Percentiles rank a stretch among this genome's conserved stretches.
These are phyloP conservation scores for Globisporangium lucens DNA, from an alignment of 352 stramenopile genomes.

Conservation along the genomic window DNA sequence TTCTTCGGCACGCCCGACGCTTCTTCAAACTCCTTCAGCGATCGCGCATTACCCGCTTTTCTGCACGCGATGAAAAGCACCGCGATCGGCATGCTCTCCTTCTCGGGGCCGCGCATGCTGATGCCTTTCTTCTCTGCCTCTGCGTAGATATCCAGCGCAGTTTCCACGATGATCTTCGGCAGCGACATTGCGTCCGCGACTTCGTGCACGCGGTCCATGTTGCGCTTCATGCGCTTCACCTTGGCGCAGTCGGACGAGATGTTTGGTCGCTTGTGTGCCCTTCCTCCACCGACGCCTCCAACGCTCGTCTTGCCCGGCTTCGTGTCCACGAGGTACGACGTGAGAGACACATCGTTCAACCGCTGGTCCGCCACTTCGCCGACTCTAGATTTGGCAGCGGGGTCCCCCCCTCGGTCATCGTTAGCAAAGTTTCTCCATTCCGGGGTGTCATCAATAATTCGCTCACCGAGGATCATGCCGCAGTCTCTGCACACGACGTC, in stretches of 20 bases:
- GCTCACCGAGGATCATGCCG: conserved; percentile 85
- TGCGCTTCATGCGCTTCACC: conserved; percentile 65
- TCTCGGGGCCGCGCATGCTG: conserved; percentile 59
- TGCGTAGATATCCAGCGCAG: conserved; percentile 64
- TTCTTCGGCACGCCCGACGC: conserved; percentile 71
- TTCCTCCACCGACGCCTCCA: conserved; percentile 18
- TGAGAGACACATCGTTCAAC: conserved; percentile 56
- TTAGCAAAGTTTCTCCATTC: conserved; percentile 88
- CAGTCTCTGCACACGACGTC: conserved; percentile 81
- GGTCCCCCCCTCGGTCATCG: conserved; percentile 78
- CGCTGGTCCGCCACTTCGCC: conserved; percentile 62
- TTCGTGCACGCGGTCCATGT: conserved; percentile 62
- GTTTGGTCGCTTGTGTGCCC: conserved; percentile 53
- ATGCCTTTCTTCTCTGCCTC: conserved; percentile 66
- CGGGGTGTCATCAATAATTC: conserved; percentile 85
- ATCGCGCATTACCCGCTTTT: conserved; percentile 58
- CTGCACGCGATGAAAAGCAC: conserved; percentile 76
- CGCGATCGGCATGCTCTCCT: conserved; percentile 62
- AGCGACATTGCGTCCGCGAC: conserved; percentile 64
- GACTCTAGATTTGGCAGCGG: conserved; percentile 78
- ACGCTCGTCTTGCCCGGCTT: conserved; percentile 28
- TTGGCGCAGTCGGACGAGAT: conserved; percentile 56
- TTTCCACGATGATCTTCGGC: conserved; percentile 69
- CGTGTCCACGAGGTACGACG: conserved; percentile 67
- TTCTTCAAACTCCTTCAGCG: conserved; percentile 75